Conservation (phyloP, 331 rosid species). For the Rhamnella rubrinervis region DNA sequence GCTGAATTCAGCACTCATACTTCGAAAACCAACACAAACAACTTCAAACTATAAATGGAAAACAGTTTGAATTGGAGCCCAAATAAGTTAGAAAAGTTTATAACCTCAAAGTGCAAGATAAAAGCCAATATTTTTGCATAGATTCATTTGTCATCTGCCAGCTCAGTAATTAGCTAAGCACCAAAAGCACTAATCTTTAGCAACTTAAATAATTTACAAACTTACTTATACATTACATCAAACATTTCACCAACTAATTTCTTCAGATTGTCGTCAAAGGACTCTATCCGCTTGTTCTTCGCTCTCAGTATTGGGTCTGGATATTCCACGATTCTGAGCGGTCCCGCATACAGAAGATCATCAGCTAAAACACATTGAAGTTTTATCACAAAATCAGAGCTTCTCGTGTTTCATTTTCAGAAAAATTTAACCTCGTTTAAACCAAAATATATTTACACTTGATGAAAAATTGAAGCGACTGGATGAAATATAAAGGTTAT, state of each 20-base stretch:
- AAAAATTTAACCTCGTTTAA: neutral
- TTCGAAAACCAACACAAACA: too few species aligned
- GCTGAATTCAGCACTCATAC: too few species aligned
- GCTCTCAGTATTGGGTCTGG: constrained; percentile 74
- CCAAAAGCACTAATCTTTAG: neutral
- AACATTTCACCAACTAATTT: constrained; percentile 80
- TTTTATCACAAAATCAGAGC: neutral
- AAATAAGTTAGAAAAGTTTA: too few species aligned
- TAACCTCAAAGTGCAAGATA: too few species aligned
- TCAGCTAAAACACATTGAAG: constrained; percentile 34
- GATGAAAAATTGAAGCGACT: neutral
- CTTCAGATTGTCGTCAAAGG: constrained; percentile 69
- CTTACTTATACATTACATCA: constrained; percentile 88
- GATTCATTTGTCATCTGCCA: neutral
- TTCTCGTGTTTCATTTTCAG: neutral
- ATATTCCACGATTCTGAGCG: constrained; percentile 65
- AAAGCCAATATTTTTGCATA: too few species aligned
- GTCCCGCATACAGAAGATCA: constrained; percentile 67
- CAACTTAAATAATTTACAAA: neutral
- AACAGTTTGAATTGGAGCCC: too few species aligned
- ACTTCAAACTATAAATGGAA: too few species aligned
- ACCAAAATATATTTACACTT: neutral
- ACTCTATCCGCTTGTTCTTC: constrained; percentile 62
- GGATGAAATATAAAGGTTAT: neutral
- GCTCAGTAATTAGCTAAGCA: neutral